Percentiles rank a stretch among this genome's conserved stretches.
Evolutionary conservation across 192 early-diverging fungal genomes (phyloP).

Genomic region (Jimgerdemannia flammicorona): DNA sequence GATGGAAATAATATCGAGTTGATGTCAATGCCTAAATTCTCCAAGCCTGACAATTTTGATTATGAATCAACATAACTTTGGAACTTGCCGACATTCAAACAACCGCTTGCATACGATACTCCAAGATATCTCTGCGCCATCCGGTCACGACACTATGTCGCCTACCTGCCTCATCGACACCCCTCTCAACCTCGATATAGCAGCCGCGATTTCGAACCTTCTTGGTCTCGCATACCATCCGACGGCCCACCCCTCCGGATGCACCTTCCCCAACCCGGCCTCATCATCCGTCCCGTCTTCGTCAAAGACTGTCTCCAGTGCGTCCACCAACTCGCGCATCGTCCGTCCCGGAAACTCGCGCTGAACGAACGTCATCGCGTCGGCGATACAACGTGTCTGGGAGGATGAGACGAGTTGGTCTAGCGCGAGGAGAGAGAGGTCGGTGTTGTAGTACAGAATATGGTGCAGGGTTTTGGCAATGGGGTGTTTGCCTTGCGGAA

Average conservation of each 20-base stretch:
- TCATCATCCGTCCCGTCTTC: neutral
- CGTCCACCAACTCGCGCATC: constrained; percentile 25
- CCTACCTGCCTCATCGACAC: neutral
- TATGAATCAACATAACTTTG: no score
- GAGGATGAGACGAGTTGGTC: constrained; percentile 49
- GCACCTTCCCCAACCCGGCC: constrained; percentile 27
- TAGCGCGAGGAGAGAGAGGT: constrained; percentile 45
- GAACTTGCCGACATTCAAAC: no score
- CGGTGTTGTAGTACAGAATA: constrained; percentile 24
- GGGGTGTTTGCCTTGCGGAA: constrained; percentile 28
- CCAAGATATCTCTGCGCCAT: no score
- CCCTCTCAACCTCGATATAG: constrained; percentile 16
- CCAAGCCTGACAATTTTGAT: no score
- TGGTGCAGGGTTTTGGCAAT: constrained; percentile 17
- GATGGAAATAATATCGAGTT: no score
- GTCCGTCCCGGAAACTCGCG: constrained; percentile 1
- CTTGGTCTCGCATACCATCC: constrained; percentile 47
- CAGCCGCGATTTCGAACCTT: constrained; percentile 40
- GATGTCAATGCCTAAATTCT: no score
- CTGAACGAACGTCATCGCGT: constrained; percentile 12
- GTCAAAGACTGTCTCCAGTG: constrained; percentile 27
- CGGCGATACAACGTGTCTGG: constrained; percentile 47
- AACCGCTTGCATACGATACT: no score
- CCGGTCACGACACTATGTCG: no score
- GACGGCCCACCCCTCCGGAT: constrained; percentile 7